Evolutionary conservation across 495 filamentous ascomycete species (phyloP).

Genomic region (Peziza echinospora): DNA sequence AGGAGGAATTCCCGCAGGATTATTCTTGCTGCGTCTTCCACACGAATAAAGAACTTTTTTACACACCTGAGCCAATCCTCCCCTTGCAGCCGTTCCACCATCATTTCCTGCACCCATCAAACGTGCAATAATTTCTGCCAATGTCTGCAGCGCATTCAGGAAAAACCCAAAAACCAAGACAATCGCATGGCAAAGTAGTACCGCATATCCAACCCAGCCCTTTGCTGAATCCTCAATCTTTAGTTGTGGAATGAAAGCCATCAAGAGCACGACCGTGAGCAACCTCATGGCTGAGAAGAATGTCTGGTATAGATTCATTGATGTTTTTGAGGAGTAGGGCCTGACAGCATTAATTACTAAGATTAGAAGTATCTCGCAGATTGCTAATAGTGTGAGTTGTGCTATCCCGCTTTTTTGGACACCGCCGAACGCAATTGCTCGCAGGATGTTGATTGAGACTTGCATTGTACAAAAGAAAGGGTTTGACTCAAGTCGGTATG

Average conservation of each 20-base stretch:
- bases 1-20: too few relatives aligned
- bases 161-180: slow-evolving; percentile 89
- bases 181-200: slow-evolving; percentile 64
- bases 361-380: slow-evolving; percentile 84
- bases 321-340: slow-evolving; percentile 74
- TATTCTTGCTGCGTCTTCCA: too few relatives aligned
- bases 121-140: slow-evolving; percentile 67
- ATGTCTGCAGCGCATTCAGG: slow-evolving; percentile 70
- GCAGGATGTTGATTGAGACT: slow-evolving; percentile 56
- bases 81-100: slow-evolving; percentile 46
- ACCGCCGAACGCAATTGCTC: slow-evolving; percentile 79
- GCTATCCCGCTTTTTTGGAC: slow-evolving; percentile 83
- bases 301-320: slow-evolving; percentile 92
- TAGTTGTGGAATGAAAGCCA: slow-evolving; percentile 68
- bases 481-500: slow-evolving; percentile 71
- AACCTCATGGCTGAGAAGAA: slow-evolving; percentile 63
- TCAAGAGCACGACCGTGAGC: slow-evolving; percentile 56
- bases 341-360: slow-evolving; percentile 72
- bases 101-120: slow-evolving; percentile 61
- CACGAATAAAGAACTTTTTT: neutral
- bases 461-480: slow-evolving; percentile 68
- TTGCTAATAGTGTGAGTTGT: slow-evolving; percentile 72
- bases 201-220: slow-evolving; percentile 88
- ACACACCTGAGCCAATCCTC: slow-evolving; percentile 56
- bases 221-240: slow-evolving; percentile 53